Base-by-base conservation (phyloP, 1,284 basidiomycete species). In the Papiliotrema flavescens region DNA sequence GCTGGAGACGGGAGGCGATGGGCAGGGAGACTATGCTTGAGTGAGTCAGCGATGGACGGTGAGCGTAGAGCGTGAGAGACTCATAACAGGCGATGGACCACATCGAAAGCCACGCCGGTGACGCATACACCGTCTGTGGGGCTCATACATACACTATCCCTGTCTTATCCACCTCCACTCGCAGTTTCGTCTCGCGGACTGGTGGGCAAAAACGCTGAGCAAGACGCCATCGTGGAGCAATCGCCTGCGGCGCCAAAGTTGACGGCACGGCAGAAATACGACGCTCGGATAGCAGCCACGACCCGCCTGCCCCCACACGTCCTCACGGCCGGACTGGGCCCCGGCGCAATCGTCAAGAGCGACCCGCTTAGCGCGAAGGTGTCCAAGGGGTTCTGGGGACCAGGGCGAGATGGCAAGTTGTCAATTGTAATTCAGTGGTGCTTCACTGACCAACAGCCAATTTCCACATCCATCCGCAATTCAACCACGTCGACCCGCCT, bases 311-410 rank as follows among this genome's bases (percentile, higher is more conserved):
- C 69, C 1, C 75, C 75, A 0, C 60, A 64, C n/a, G 59, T 76
- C 5, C 64, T 70, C 49, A 65, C 61, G 34, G 70, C 67, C 1
- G 65, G 73, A 1, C 51, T 74, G 42, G 65, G 65, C 24, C 55
- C 62, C 13, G 70, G 70, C 2, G 69, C 65, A 0, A 61, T 73
- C 5, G 67, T 75, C 28, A 57, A 67, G 35, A 71, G 70, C 36
- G 75, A 76, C 46, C 73, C 75, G 1, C 57, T 75, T 43, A 67
- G 56, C 13, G 75, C 73, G 3, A 74, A 74, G 47, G 66, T 71
- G 2, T 66, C 71, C 4, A 74, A 74, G 47, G 75, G 75, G 0
- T 74, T 68, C 54, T 74, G 74, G 67, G 73, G 73, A 26, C 72
- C 75, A 4, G 67, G 66, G 0, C 54, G 65, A 46, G 68, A 73